Evolutionary conservation across 164 flowering plant genomes (phyloP), one percentile per base, ranked within the genome.

Genomic region (Macadamia tetraphylla): DNA sequence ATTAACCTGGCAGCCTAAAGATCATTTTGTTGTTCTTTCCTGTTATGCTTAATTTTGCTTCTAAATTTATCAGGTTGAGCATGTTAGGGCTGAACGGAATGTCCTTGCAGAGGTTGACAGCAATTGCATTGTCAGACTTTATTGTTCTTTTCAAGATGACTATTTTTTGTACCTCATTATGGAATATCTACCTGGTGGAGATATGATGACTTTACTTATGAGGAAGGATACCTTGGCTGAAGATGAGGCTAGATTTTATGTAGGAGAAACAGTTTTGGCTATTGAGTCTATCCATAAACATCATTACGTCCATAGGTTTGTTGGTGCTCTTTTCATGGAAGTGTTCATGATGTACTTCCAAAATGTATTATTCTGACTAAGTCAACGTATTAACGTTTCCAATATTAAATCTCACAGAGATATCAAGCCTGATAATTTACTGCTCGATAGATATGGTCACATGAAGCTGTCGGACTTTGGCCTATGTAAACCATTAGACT

Each of bases 161-260:
- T 90, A 88, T 58, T 84, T 69, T 75, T 82, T 88, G 71, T 88
- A 88, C 69, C 93, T 88, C 68, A 80, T 88, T 48, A 88, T 88
- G 93, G 93, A 86, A 62, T 88, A 86, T 73, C 76, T 88, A 65
- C 93, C 93, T 72, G 93, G 93, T 66, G 93, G 91, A 57, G 91
- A 86, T 76, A 79, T 88, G 88, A 88, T 88, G 91, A 88, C 91
- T 62, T 76, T 88, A 66, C 84, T 88, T n/a, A 88, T 86, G 93
- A 75, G 91, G 70, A 88, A 88, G 75, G 93, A 88, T 71, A 86
- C 81, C 32, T 75, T 88, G 79, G 81, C 86, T 52, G 93, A 86
- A 66, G 80, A 86, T 74, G 93, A 88, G 73, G 82, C 89, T 40
- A 78, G 83, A 75, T 88, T 88, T 81, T 88, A 88, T 79, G 82